Conservation (phyloP, 2,329 filamentous ascomycete species). For the Colletotrichum melonis region DNA sequence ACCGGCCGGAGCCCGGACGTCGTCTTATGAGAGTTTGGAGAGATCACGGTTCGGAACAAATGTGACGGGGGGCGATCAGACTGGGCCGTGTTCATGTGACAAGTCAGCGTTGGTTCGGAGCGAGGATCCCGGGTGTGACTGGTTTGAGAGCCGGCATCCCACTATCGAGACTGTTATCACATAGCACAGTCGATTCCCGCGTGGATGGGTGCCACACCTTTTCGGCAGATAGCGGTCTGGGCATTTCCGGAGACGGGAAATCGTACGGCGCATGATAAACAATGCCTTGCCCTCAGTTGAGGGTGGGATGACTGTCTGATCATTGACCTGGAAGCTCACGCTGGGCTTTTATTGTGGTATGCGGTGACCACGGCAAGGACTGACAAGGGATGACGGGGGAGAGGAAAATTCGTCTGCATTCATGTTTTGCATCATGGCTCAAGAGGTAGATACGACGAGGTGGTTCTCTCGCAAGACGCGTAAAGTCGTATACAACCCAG, state of each 20-base stretch:
- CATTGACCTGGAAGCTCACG: neutral
- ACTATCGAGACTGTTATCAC: neutral
- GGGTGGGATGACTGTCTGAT: neutral
- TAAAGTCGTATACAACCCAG: no score
- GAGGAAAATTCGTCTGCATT: neutral
- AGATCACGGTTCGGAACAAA: neutral
- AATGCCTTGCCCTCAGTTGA: neutral
- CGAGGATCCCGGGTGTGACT: neutral
- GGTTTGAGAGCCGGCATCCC: neutral
- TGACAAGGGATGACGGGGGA: neutral
- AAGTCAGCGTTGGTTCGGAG: neutral
- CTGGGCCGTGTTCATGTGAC: conserved; percentile 7
- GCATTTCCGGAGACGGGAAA: neutral
- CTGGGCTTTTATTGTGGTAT: neutral
- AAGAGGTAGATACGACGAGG: neutral
- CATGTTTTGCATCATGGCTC: neutral
- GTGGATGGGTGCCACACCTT: neutral
- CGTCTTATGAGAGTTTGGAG: neutral
- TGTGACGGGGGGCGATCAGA: conserved; percentile 23
- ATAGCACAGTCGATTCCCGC: neutral
- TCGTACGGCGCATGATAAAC: neutral
- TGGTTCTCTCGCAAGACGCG: no score
- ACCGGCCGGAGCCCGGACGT: neutral
- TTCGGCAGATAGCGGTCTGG: neutral
- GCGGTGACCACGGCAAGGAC: neutral